Evolutionary conservation across 2,329 filamentous ascomycete genomes (phyloP).

Genomic region (Colletotrichum horii): DNA sequence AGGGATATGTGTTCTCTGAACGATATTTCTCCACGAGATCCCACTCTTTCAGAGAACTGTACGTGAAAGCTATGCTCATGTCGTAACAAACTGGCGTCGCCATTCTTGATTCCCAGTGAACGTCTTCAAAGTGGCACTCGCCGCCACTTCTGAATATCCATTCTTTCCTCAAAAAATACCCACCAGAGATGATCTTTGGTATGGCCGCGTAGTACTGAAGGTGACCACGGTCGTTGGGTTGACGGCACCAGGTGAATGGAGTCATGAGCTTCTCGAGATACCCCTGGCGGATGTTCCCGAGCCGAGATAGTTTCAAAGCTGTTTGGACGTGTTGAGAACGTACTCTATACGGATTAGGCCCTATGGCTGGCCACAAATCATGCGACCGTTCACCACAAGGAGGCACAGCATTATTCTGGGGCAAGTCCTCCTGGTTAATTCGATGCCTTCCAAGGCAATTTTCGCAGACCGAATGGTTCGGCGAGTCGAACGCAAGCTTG

Average conservation of each 20-base stretch:
- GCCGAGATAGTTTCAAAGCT: not conserved
- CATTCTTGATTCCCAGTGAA: not conserved
- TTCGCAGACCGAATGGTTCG: not conserved
- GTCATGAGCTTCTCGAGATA: not conserved
- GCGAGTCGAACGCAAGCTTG: not conserved
- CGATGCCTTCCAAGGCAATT: not conserved
- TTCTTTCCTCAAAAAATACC: not conserved
- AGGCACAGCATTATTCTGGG: not conserved
- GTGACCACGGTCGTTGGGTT: accelerated
- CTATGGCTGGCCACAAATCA: too few species aligned
- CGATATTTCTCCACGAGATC: not conserved
- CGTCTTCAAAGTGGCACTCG: not conserved
- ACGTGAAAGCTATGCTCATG: not conserved
- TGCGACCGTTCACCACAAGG: too few species aligned
- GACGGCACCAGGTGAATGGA: not conserved
- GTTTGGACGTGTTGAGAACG: not conserved
- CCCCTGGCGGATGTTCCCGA: not conserved
- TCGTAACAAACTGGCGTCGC: not conserved
- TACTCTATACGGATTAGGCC: not conserved
- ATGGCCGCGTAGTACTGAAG: not conserved
- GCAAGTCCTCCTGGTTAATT: not conserved
- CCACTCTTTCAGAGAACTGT: not conserved
- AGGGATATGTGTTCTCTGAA: accelerated
- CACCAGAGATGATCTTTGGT: not conserved
- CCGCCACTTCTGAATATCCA: not conserved